phyloP scores from a whole-genome alignment of 805 yeast genomes.

The Saturnispora quitensis region DNA sequence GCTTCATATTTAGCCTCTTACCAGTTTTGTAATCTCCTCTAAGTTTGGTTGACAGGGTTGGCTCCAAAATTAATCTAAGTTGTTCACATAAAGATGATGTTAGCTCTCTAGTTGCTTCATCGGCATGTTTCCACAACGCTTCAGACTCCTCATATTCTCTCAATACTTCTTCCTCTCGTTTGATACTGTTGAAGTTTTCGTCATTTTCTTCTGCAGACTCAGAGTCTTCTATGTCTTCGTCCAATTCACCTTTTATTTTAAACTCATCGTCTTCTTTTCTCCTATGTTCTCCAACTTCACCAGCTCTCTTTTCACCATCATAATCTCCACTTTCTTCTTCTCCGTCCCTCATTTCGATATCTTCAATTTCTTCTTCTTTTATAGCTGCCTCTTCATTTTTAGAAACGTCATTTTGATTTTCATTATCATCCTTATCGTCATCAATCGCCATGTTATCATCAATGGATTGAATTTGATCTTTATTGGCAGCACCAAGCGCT shows the following conservation, averaged over 20 bases:
- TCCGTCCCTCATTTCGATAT: slow-evolving; percentile 24
- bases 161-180: slow-evolving; percentile 15
- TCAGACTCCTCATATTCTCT: slow-evolving; percentile 50
- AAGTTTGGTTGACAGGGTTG: slow-evolving; percentile 90
- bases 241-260: slow-evolving; percentile 34
- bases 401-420: slow-evolving; percentile 19
- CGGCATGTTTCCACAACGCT: slow-evolving; percentile 75
- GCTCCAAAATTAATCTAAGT: slow-evolving; percentile 83
- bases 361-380: slow-evolving; percentile 24
- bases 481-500: slow-evolving; percentile 83
- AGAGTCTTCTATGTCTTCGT: slow-evolving; percentile 27
- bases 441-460: slow-evolving; percentile 79
- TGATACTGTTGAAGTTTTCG: slow-evolving; percentile 16
- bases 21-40: slow-evolving; percentile 97
- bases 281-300: slow-evolving; percentile 17
- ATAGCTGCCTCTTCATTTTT: slow-evolving; percentile 9
- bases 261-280: slow-evolving; percentile 32
- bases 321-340: slow-evolving; percentile 17
- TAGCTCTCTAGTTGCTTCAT: slow-evolving; percentile 75
- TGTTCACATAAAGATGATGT: slow-evolving; percentile 89
- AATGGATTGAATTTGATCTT: slow-evolving; percentile 67
- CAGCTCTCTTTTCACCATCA: slow-evolving; percentile 15
- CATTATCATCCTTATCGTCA: slow-evolving; percentile 39
- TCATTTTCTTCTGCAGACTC: slow-evolving; percentile 16
- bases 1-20: slow-evolving; percentile 91